Evolutionary conservation across 75 land plant species (phyloP).

Genomic region (Picea glauca): DNA sequence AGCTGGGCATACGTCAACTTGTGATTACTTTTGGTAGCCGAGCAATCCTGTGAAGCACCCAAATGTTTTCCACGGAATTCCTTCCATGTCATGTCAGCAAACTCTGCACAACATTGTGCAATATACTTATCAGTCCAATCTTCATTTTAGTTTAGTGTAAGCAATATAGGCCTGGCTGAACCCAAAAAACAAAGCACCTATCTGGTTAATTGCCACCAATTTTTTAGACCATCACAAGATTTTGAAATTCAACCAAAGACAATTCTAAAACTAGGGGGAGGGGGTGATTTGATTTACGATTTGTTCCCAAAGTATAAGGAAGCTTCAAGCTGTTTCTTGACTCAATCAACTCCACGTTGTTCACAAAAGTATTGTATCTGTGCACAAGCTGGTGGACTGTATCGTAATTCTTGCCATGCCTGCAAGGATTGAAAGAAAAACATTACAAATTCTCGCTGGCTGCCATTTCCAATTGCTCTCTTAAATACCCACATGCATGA

Average conservation of each 20-base stretch:
- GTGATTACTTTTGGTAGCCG: constrained; percentile 87
- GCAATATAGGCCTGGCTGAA: neutral
- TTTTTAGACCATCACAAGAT: no score
- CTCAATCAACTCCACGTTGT: constrained; percentile 67
- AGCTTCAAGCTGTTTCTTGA: constrained; percentile 56
- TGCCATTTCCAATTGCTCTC: neutral
- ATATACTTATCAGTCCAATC: neutral
- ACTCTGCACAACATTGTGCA: constrained; percentile 42
- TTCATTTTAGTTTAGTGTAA: neutral
- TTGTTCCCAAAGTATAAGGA: constrained; percentile 73
- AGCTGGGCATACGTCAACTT: constrained; percentile 43
- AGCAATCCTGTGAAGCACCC: constrained; percentile 85
- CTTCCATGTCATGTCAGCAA: constrained; percentile 90
- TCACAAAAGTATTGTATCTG: constrained; percentile 56
- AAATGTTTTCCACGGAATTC: constrained; percentile 63
- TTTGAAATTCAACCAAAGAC: no score
- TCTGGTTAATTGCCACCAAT: no score
- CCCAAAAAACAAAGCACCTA: neutral
- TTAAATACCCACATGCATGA: neutral
- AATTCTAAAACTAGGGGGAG: no score
- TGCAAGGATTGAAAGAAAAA: constrained; percentile 15
- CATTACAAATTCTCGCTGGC: neutral
- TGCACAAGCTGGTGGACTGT: constrained; percentile 63
- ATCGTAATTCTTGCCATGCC: constrained; percentile 76
- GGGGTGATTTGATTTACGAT: constrained; percentile 40